Base-by-base conservation (phyloP, 2,329 filamentous ascomycete species). In the Claviceps sp. region DNA sequence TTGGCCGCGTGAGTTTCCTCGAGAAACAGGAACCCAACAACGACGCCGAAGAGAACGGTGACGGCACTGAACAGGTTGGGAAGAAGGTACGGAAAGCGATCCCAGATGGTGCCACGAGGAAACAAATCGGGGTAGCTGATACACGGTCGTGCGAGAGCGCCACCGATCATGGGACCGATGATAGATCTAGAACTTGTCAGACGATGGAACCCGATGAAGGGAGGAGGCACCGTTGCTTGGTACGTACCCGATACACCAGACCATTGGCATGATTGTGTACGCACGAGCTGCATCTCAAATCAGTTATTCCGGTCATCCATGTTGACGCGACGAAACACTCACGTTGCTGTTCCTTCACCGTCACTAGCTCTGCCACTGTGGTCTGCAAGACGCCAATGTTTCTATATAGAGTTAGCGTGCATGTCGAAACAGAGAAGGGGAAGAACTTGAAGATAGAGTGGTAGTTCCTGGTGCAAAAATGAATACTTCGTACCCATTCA, bases 361-460 rank as follows among this genome's bases (percentile, higher is more conserved):
- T 95, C 26, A 97, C 85, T 54, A 98, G 77, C 67, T 98, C 93
- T 18, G 89, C 89, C 40, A 98, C 89, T 0, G 91, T 97, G 5
- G 91, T 97, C 66, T 96, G 89, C 59, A 97, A 75, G 3, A 96
- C 91, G 47, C 90, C 91, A 63, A 96, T 95, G 67, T 97, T 97
- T 56, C 85, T 89, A 59, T 26, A 30, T 34, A 11, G n/a, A 7
- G 14, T 50, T 20, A 50, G 49, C 24, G 45, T 38, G 8, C 20
- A 3, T 34, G 30, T 34, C 30, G 30, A 34, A 34, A 11, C 30
- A 11, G 9, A 34, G 9, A 34, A 11, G 11, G 30, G 30, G 9
- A 34, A 11, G 1, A 11, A 34, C 3, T 34, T 0, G 2, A 11
- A 34, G 30, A 34, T 34, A 11, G 9, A 11, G 9, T 11, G 30